Base-by-base conservation (phyloP, 2,329 filamentous ascomycete species). In the Pestalotiopsis sp. region DNA sequence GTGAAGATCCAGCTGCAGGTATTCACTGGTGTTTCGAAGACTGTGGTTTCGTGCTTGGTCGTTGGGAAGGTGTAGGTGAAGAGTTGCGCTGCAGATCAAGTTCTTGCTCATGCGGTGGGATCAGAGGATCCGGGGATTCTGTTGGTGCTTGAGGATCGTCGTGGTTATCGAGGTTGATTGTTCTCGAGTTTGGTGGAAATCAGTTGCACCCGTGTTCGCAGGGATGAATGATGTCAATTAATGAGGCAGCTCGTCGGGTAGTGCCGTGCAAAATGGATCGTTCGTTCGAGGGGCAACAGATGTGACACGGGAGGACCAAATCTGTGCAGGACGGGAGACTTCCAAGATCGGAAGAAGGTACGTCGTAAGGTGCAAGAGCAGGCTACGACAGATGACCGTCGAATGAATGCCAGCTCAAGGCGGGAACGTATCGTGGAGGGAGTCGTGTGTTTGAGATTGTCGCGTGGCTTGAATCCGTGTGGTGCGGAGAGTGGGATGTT, bases 1-100 rank as follows among this genome's bases (percentile, higher is more conserved):
- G 72, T 86, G 62, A 60, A 60, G 39, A 56, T 59, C 64, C 56
- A 58, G 25, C 20, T 23, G 31, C 13, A 9, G 38, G 25, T 23
- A 17, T 45, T 45, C 31, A 45, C 31, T 49, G 49, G 23, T 36
- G 49, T 36, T 36, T 36, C 2, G 31, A 36, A 36, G 6, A 36
- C 7, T 36, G 31, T 36, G 31, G 31, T 7, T 9, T 36, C 31
- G 31, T 36, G 31, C 12, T 41, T 9, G n/a, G 39, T 6, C 20
- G 14, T 2, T 5, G 25, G 7, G 57, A 14, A n/a, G 57, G 20
- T 27, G 11, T 14, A 60, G 25, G 25, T 17, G 57, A 60, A 27
- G 13, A 60, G 57, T 60, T 23, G 57, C 25, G 25, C 12, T 14
- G 57, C 57, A 60, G 31, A n/a, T 23, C 4, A 23, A 14, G 57